phyloP scores from a whole-genome alignment of 768 basidiomycete species.

The Mycena floridula region DNA sequence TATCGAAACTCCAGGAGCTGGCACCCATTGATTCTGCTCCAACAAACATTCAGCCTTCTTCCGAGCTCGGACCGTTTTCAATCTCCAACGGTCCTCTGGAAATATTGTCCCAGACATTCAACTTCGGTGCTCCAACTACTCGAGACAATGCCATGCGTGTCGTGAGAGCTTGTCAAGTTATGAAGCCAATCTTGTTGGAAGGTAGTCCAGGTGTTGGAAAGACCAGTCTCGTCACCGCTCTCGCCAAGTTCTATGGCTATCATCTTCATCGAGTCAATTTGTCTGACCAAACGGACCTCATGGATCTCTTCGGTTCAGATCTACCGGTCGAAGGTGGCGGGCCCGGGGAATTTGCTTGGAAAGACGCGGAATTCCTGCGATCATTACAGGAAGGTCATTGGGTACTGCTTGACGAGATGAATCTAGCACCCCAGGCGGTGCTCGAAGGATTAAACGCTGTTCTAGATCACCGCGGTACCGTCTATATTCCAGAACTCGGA shows the following conservation, averaged over 20 bases:
- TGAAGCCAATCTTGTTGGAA: constrained; percentile 90
- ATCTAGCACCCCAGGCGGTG: constrained; percentile 92
- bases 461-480: constrained; percentile 90
- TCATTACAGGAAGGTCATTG: constrained; percentile 95
- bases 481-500: constrained; percentile 92
- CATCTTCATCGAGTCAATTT: constrained; percentile 89
- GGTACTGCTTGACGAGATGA: constrained; percentile 99
- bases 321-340: constrained; percentile 88
- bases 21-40: constrained; percentile 37
- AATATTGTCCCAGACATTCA: constrained; percentile 47
- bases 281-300: constrained; percentile 95
- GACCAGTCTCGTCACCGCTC: constrained; percentile 85
- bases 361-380: constrained; percentile 90
- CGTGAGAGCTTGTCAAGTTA: constrained; percentile 80
- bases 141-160: constrained; percentile 83
- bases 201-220: constrained; percentile 99
- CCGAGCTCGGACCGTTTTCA: constrained; percentile 69
- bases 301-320: constrained; percentile 95
- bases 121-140: constrained; percentile 85
- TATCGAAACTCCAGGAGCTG: constrained; percentile 46
- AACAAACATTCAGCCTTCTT: constrained; percentile 24
- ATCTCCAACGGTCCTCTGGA: constrained; percentile 52
- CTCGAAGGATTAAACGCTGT: constrained; percentile 96
- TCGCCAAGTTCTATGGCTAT: constrained; percentile 77
- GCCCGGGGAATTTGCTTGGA: constrained; percentile 95